Evolutionary conservation across 805 yeast species (phyloP), one percentile per base, ranked within the genome.

Genomic region (Saccharomycopsis microspora): DNA sequence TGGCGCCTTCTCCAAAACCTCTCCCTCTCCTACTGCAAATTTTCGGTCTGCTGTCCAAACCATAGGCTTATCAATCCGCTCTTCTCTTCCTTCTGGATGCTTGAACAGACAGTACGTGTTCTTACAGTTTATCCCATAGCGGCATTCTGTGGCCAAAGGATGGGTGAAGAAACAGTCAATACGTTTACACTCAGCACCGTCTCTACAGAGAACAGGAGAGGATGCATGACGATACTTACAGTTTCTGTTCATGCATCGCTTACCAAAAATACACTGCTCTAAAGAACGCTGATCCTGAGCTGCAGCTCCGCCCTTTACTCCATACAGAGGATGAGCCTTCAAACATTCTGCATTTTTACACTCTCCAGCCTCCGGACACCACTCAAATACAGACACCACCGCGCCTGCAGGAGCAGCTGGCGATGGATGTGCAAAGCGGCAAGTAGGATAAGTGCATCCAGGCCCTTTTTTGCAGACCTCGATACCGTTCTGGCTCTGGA

Each of bases 361-460:
- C 27, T 65, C 62, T 5, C 34, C 27, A 1, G 48, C 55, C n/a
- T 34, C 76, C 5, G 80, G 66, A 68, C 96, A 88, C 95, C 95
- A 85, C 55, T 78, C 82, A 43, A 75, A 65, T 11, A 74, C 72
- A 10, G 75, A 67, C 39, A 87, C 85, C 56, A 79, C 77, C 19
- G 19, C 19, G 32, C 88, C 87, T 52, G 74, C 78, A 53, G 72
- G 76, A 64, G 83, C 85, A 11, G 86, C 83, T 1, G 94, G 93
- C 0, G 95, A 85, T 41, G 97, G 96, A 60, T 88, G 96, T 30
- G 88, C 96, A 67, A 81, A 86, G 32, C 88, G 86, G 68, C 96
- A 88, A 53, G 76, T 65, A 52, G 79, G 86, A 58, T 84, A 85
- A 29, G 85, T 70, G 64, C 96, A 88, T 38, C 76, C 63, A 29